These are phyloP conservation scores for Rhizopogon rudus DNA, from an alignment of 768 basidiomycete species.

Conservation along the genomic window DNA sequence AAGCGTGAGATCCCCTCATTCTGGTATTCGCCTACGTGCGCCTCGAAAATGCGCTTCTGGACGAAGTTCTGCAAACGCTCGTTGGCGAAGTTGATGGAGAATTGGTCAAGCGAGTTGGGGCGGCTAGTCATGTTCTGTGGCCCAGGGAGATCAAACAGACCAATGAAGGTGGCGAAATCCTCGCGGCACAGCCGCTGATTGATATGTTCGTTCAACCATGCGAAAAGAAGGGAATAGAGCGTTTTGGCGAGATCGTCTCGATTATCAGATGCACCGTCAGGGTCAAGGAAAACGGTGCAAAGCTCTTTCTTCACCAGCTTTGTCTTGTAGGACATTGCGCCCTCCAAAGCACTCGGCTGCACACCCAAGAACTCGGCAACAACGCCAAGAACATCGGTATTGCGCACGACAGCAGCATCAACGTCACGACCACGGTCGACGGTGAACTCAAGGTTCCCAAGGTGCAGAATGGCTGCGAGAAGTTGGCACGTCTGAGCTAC, in stretches of 20 bases:
- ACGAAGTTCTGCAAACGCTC: constrained; percentile 86
- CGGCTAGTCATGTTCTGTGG: constrained; percentile 86
- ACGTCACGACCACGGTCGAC: constrained; percentile 80
- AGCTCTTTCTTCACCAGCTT: constrained; percentile 93
- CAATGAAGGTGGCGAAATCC: constrained; percentile 89
- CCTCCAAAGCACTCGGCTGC: constrained; percentile 63
- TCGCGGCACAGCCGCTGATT: constrained; percentile 94
- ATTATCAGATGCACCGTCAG: constrained; percentile 89
- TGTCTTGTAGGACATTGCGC: constrained; percentile 83
- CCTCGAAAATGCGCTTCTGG: constrained; percentile 76
- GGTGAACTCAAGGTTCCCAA: constrained; percentile 92
- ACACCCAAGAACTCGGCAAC: constrained; percentile 93
- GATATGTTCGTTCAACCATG: constrained; percentile 95
- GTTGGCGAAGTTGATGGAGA: constrained; percentile 95
- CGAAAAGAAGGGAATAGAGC: constrained; percentile 89
- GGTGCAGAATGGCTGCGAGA: constrained; percentile 90
- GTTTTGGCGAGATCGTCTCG: constrained; percentile 93
- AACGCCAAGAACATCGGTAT: constrained; percentile 73
- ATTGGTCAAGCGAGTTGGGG: constrained; percentile 92
- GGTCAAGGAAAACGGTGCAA: constrained; percentile 95
- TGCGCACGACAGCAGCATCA: constrained; percentile 90
- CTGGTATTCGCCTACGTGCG: constrained; percentile 76
- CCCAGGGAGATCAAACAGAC: constrained; percentile 91
- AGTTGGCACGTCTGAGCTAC: constrained; percentile 96
- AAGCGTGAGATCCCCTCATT: constrained; percentile 72